Evolutionary conservation across 1,139 yeast species (phyloP).

Genomic region (Taphrina confusa): DNA sequence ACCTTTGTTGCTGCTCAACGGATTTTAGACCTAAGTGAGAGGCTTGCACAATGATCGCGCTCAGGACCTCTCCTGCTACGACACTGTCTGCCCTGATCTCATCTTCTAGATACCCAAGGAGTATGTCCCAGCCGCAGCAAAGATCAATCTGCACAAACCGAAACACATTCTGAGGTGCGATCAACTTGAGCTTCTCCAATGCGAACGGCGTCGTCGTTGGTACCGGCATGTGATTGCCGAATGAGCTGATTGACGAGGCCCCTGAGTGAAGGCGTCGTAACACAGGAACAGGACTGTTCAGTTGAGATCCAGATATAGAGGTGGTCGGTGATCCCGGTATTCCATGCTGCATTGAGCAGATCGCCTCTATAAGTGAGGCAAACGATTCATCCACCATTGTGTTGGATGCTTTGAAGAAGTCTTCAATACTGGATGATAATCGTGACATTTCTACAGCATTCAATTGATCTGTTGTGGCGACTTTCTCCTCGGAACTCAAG

Average conservation of each 20-base stretch:
- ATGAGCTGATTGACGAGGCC: neutral
- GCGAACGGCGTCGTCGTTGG: neutral
- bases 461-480: neutral
- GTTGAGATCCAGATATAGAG: neutral
- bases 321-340: constrained; percentile 15
- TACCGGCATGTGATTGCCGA: neutral
- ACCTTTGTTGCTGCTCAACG: constrained; percentile 5
- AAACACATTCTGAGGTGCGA: neutral
- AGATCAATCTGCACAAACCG: constrained; percentile 3
- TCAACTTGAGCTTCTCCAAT: neutral
- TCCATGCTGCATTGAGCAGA: constrained; percentile 6
- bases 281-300: neutral
- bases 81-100: constrained; percentile 13
- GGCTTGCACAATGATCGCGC: constrained; percentile 4
- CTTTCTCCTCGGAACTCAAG: neutral
- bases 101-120: constrained; percentile 1
- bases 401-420: constrained; percentile 2
- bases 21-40: neutral
- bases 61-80: constrained; percentile 16
- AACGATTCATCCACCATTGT: constrained; percentile 1
- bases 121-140: constrained; percentile 5
- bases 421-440: neutral
- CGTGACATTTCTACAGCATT: constrained; percentile 2
- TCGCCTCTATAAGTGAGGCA: constrained; percentile 13
- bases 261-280: neutral